Percentiles rank a stretch among this genome's conserved stretches.
Evolutionary conservation across 2,329 filamentous ascomycete genomes (phyloP).

Genomic region (Clonostachys chloroleuca): DNA sequence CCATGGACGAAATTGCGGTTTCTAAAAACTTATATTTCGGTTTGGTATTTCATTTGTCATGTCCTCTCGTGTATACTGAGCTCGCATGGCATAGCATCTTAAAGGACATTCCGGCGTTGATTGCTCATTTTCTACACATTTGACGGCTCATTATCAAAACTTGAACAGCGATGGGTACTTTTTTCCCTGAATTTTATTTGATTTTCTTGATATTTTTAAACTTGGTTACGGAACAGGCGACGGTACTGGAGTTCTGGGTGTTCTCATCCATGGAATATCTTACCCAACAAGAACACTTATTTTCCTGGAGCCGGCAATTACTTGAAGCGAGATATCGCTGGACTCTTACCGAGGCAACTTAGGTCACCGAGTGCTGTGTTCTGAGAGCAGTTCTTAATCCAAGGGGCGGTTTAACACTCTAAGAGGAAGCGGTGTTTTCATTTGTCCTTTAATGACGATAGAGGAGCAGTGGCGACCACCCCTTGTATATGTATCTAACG

Average conservation of each 20-base stretch:
- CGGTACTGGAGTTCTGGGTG: too few species aligned
- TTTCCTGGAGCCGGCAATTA: too few species aligned
- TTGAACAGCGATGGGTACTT: constrained; percentile 3
- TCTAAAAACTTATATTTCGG: background rate
- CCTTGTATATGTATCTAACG: constrained; percentile 22
- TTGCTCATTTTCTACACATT: constrained; percentile 17
- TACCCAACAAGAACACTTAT: too few species aligned
- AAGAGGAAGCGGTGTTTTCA: background rate
- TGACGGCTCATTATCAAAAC: constrained; percentile 19
- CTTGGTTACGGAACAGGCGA: too few species aligned
- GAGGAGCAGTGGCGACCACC: constrained; percentile 16
- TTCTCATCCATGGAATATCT: too few species aligned
- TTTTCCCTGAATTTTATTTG: too few species aligned
- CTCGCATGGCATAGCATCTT: constrained; percentile 27
- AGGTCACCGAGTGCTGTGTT: too few species aligned
- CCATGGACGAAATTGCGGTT: background rate
- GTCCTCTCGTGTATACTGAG: constrained; percentile 21
- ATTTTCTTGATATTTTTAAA: too few species aligned
- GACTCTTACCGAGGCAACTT: too few species aligned
- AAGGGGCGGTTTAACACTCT: background rate
- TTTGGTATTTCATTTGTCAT: constrained; percentile 13
- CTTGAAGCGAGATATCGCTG: too few species aligned
- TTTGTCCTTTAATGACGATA: constrained; percentile 18
- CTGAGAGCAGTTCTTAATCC: background rate
- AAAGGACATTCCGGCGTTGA: constrained; percentile 24